Evolutionary conservation across 1,139 yeast genomes (phyloP), one percentile per base, ranked within the genome.

Genomic region (Yamadazyma aaseri): DNA sequence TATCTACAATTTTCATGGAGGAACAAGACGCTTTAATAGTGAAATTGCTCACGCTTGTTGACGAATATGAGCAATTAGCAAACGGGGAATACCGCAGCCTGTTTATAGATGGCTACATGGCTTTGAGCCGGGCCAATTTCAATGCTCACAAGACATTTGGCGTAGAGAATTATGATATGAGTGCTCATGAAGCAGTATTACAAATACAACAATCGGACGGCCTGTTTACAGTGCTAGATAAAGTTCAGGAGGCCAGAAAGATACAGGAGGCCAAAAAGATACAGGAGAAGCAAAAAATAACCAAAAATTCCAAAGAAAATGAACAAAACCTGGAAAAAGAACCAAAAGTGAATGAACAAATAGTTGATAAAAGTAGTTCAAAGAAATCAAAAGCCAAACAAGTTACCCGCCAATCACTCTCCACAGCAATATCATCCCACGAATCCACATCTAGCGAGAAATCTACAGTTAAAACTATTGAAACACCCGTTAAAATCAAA

Each of bases 81-180:
- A 50, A 51, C 27, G 52, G 43, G 5, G 32, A 41, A n/a, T 47
- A 46, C 36, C 45, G 63, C 9, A 24, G 33, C 8, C 46, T 47
- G 32, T 65, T 52, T 44, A 45, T 50, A 10, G 51, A 59, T 25
- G 73, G 72, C 4, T 60, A 47, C 38, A 45, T 65, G 24, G 58
- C 58, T 34, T 47, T 70, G 31, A 66, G 73, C 37, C 40, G 73
- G 36, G 73, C 74, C 23, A 68, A 65, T 42, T 70, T 57, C 42
- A 52, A 51, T 32, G 39, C 40, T 3, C 17, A 23, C 1, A 50
- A 53, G 33, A 44, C 48, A 18, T 65, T 47, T 44, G 64, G 64
- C 0, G 34, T 38, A 1, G 53, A 51, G 21, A 40, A 49, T 15
- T 49, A 44, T 34, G 75, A 69, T 41, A 39, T 56, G 43, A 45